Conservation (phyloP, 2,329 filamentous ascomycete genomes). For the Annulohypoxylon truncatum region DNA sequence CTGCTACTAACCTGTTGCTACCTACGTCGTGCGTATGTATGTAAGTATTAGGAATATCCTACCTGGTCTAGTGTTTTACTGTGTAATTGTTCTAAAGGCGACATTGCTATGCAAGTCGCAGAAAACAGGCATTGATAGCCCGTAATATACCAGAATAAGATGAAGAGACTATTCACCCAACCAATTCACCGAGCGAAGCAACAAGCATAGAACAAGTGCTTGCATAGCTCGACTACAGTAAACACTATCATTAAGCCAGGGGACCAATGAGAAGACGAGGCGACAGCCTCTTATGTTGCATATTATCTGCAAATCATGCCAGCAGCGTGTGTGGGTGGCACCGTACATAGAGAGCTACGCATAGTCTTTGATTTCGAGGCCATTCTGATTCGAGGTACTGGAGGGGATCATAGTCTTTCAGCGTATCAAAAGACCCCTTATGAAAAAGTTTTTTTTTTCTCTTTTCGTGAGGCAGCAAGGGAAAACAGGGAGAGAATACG, state of each 20-base stretch:
- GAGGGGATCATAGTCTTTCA: slow-evolving; percentile 1
- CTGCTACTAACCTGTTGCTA: slow-evolving; percentile 11
- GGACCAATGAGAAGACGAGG: slow-evolving; percentile 23
- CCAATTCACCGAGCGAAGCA: slow-evolving; percentile 19
- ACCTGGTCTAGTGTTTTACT: slow-evolving; percentile 24
- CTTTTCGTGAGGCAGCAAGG: slow-evolving; percentile 12
- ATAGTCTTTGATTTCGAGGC: slow-evolving; percentile 6
- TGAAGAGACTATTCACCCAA: slow-evolving; percentile 33
- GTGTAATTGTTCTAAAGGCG: slow-evolving; percentile 28
- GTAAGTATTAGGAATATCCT: slow-evolving; percentile 27
- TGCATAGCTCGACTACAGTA: slow-evolving; percentile 37
- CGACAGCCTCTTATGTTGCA: slow-evolving; percentile 24
- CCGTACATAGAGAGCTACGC: slow-evolving; percentile 31
- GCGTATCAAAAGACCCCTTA: slow-evolving; percentile 3
- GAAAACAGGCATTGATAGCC: slow-evolving; percentile 38
- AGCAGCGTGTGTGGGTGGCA: slow-evolving; percentile 33
- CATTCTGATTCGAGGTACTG: slow-evolving; percentile 13
- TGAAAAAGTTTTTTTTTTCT: neutral
- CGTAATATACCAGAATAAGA: slow-evolving; percentile 29
- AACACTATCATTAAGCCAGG: slow-evolving; percentile 23
- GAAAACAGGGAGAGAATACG: neutral
- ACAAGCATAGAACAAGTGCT: slow-evolving; percentile 11
- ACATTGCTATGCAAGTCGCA: slow-evolving; percentile 34
- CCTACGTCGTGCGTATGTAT: slow-evolving; percentile 25
- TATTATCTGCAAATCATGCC: slow-evolving; percentile 35